Evolutionary conservation across 495 filamentous ascomycete genomes (phyloP).

Genomic region (Penicillium maclennaniae): DNA sequence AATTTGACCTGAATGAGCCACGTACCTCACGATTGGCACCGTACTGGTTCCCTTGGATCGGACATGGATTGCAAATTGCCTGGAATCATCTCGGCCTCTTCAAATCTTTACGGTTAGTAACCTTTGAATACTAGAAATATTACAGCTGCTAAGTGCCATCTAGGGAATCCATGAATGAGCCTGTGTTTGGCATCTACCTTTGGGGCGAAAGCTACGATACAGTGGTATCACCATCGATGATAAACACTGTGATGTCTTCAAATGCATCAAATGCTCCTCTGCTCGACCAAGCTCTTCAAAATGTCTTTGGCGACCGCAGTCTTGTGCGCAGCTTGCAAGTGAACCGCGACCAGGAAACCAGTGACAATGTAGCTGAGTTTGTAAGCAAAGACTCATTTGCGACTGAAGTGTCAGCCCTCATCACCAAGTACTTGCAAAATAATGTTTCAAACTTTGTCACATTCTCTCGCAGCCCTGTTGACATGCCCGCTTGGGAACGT

Average conservation of each 20-base stretch:
- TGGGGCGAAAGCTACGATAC: conserved; percentile 47
- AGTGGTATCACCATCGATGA: conserved; percentile 48
- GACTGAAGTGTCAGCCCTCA: conserved; percentile 31
- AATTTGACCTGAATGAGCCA: conserved; percentile 14
- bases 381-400: conserved; percentile 46
- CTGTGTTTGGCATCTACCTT: conserved; percentile 52
- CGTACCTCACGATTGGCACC: conserved; percentile 42
- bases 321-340: conserved; percentile 31
- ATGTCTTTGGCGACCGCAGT: conserved; percentile 49
- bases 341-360: conserved; percentile 31
- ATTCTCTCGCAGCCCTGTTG: conserved; percentile 55
- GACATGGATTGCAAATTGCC: conserved; percentile 49
- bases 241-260: conserved; percentile 41
- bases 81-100: conserved; percentile 44
- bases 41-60: conserved; percentile 58
- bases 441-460: conserved; percentile 51
- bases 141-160: conserved; percentile 14
- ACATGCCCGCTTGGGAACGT: conserved; percentile 61
- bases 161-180: conserved; percentile 38
- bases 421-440: conserved; percentile 35
- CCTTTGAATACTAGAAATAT: conserved; percentile 1
- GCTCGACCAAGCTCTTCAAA: conserved; percentile 38
- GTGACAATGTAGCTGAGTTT: conserved; percentile 28
- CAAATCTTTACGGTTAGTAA: conserved; percentile 35
- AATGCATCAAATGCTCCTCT: conserved; percentile 30